Evolutionary conservation across 1,139 yeast species (phyloP), one percentile per base, ranked within the genome.

Genomic region (Kazachstania sp.): DNA sequence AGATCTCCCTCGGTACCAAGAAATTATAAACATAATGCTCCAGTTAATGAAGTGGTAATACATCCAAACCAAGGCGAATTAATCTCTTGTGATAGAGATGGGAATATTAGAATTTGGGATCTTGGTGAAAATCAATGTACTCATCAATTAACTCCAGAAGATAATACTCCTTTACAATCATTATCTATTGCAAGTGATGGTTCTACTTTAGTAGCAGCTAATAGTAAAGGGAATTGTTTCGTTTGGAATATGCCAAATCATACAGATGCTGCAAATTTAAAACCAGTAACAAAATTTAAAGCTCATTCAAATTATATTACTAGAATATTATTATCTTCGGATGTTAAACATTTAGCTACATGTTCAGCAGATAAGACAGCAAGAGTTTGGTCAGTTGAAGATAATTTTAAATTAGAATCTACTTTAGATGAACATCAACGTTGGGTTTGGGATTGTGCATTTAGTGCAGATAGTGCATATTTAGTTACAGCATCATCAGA

Each of bases 391-490:
- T 82, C 88, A 20, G 82, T 95, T 0, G 92, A 86, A 36, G 81
- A 83, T 53, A 83, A 83, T 55, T 88, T 87, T 56, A 74, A 76
- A 41, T 70, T 88, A 56, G 97, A 92, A 60, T 85, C 95, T 0
- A 86, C 95, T 0, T 71, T 92, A 20, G 85, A 86, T 55, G 96
- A 95, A 4, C 98, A 92, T 64, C 97, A 90, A 67, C 72, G 97
- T 47, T 94, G 99, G 99, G 98, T 92, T 2, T 92, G 99, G 99
- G 99, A 92, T 66, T 90, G 98, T 69, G 97, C 98, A 0, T 92
- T 94, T 64, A 85, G 95, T 67, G 99, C 99, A 0, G 99, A 92
- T 62, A 83, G 95, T 53, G 98, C 98, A 0, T 92, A 94, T 64
- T 71, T 92, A 51, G 97, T 94, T 4, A 92, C 98, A 0, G 97